Percentiles rank a stretch among this genome's conserved stretches.
Conservation (phyloP, 805 yeast genomes). For the Wickerhamiella domercqiae region DNA sequence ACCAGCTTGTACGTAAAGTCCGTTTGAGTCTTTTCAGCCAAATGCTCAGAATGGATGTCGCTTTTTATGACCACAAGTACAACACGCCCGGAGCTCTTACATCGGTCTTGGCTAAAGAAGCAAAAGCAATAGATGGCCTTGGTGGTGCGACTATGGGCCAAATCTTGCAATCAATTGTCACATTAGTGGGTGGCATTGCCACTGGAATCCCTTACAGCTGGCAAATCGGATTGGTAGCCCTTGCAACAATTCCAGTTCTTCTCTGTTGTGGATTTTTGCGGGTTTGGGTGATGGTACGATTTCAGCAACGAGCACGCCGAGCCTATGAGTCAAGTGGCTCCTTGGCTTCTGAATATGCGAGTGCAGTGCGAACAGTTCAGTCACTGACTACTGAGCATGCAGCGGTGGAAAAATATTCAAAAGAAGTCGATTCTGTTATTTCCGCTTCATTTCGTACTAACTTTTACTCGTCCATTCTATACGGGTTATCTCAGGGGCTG, state of each 20-base stretch:
- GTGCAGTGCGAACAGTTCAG: constrained; percentile 30
- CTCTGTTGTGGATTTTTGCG: constrained; percentile 28
- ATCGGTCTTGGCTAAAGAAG: constrained; percentile 27
- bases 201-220: constrained; percentile 28
- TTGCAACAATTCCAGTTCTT: constrained; percentile 26
- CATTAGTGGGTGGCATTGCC: constrained; percentile 27
- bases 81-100: constrained; percentile 27
- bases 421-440: constrained; percentile 21
- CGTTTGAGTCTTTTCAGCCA: constrained; percentile 23
- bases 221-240: constrained; percentile 28
- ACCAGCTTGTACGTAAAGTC: constrained; percentile 23
- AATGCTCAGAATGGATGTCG: constrained; percentile 25
- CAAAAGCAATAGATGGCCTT: constrained; percentile 26
- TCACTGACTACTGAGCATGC: constrained; percentile 29
- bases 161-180: constrained; percentile 24
- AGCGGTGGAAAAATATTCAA: constrained; percentile 22
- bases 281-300: constrained; percentile 21
- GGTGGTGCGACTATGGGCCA: constrained; percentile 30
- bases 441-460: constrained; percentile 18
- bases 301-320: constrained; percentile 25
- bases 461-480: constrained; percentile 24
- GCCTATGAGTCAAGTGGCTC: constrained; percentile 28
- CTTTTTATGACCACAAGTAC: constrained; percentile 24
- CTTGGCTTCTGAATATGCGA: constrained; percentile 27
- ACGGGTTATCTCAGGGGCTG: constrained; percentile 27